These are phyloP conservation scores for Trametes elegans DNA, from an alignment of 768 basidiomycete genomes.

Conservation along the genomic window DNA sequence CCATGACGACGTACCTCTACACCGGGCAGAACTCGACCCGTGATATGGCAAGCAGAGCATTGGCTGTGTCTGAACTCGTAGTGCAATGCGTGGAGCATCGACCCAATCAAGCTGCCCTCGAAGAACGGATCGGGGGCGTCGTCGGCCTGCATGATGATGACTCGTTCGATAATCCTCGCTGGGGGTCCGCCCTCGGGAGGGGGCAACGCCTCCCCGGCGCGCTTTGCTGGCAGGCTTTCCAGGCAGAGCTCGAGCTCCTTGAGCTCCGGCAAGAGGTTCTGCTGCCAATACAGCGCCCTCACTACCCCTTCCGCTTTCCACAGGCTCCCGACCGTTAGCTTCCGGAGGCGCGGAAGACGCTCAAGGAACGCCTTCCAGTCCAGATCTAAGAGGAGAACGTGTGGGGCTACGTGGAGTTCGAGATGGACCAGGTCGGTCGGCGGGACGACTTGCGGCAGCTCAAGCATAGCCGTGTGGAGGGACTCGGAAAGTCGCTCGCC, in stretches of 20 bases:
- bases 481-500: neutral
- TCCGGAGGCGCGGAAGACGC: neutral
- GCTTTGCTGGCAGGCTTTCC: neutral
- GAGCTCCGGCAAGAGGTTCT: neutral
- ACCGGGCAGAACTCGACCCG: conserved; percentile 25
- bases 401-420: conserved; percentile 3
- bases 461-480: neutral
- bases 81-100: neutral
- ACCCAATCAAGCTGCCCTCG: neutral
- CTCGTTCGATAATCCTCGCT: neutral
- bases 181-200: neutral
- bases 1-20: neutral
- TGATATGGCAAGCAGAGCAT: conserved; percentile 6
- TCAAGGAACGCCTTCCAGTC: neutral
- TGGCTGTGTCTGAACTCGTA: neutral
- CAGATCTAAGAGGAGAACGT: neutral
- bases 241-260: neutral
- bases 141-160: neutral
- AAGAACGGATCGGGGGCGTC: neutral
- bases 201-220: neutral
- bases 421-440: neutral
- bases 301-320: conserved; percentile 1
- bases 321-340: neutral
- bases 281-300: neutral
- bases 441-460: neutral